Evolutionary conservation across 2,329 filamentous ascomycete genomes (phyloP), one percentile per base, ranked within the genome.

Genomic region (Colletotrichum horii): DNA sequence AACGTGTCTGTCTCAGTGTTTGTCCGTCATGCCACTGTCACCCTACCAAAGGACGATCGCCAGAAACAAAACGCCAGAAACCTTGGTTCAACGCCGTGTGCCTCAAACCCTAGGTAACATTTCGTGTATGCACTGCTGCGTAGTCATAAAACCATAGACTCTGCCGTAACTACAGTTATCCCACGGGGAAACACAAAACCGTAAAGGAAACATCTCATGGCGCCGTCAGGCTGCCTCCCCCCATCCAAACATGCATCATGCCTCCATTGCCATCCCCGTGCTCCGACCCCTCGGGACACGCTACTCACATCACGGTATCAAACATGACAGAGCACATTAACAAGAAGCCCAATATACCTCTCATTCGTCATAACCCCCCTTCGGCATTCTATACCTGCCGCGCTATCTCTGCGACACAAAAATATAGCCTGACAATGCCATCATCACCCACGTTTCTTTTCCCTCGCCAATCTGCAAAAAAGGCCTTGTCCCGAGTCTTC

Each of bases 211-310:
- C 71, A 65, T 30, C 66, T 7, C 28, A 22, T 19, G 8, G 6
- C 56, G 28, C n/a, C 60, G 30, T 38, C 58, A 61, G 8, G 55
- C 60, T 26, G 26, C 69, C 43, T 36, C 52, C 26, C 12, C 38
- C 61, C 28, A 52, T 52, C 36, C 12, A 16, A 36, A 62, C 73
- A 56, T 56, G 73, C 69, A 75, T 72, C 55, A 75, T 72, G 68
- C 69, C 38, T 74, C 32, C 71, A 36, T 24, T 16, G 14, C 6
- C 43, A 32, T 64, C 55, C 30, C 70, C 16, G 11, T 34, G 24
- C 55, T 36, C 67, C 56, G 56, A 52, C 24, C 11, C 16, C 36
- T 62, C 56, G 67, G 36, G 36, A 62, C 55, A 9, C 34, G 4
- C 34, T 61, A 62, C 67, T 62, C 32, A 52, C 43, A 24, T 56